Base-by-base conservation (phyloP, 2,329 filamentous ascomycete species). In the Daldinia sp. region DNA sequence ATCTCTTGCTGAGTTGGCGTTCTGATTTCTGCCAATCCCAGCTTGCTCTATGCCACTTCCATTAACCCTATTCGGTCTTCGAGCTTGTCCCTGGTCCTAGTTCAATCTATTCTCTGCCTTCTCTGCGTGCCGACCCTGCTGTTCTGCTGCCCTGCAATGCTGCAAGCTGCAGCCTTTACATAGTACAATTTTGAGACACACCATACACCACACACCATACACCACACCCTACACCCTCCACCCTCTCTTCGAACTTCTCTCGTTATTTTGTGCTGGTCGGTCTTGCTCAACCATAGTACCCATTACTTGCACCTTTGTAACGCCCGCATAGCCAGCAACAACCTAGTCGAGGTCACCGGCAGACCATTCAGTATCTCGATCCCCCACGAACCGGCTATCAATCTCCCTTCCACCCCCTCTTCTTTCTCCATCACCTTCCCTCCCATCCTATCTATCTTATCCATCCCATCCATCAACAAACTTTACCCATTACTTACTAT, bases 1-100 rank as follows among this genome's bases (percentile, higher is more conserved):
- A 68, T 68, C 64, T 68, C 63, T 61, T 73, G 73, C 68, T 75
- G 73, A 69, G 73, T 70, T 75, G 73, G 72, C 72, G 49, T 64
- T 66, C 67, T 56, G 8, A 21, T 37, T 41, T 68, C 50, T 47
- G 13, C 65, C 65, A 68, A 68, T 68, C 65, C 62, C 32, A 63
- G 66, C 58, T 54, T 25, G 43, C 21, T 29, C 49, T 39, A 43
- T 57, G 13, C 50, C 27, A 30, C n/a, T 57, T 45, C 53, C 25
- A 48, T 53, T 56, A 50, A 52, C 58, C 66, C 68, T 63, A 69
- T 66, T 68, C 70, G 48, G 67, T 67, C 59, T 68, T 61, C 55
- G 39, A 54, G 55, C 54, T 68, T 51, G 17, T 30, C 47, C 52
- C 60, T 23, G 48, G 57, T 34, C 62, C 62, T 55, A 43, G 58